Base-by-base conservation (phyloP, 106 monocot species). In the Dactylorhiza incarnata region DNA sequence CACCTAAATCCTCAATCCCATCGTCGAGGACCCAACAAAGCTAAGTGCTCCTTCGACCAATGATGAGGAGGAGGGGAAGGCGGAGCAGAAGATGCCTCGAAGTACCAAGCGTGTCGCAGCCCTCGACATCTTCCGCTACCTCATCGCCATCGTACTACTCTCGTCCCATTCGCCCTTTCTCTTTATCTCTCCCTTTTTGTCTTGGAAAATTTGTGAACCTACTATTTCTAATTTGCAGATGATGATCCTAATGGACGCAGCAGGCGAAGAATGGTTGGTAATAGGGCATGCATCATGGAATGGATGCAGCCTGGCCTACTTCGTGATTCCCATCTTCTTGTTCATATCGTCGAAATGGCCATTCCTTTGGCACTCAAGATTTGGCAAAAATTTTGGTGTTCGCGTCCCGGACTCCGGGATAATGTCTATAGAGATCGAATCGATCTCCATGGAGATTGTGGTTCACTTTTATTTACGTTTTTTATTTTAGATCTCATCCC, bases 301-400 rank as follows among this genome's bases (percentile, higher is more conserved):
- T 7, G 94, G 94, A 16, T 91, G 94, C 85, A 88, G 91, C 76
- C 86, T 94, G 23, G 94, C 91, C 9, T 91, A 94, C 55, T 94
- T 94, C 69, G 94, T 91, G 29, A 94, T 94, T 91, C 94, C 91
- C 15, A 91, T 91, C 86, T 94, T 94, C 63, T 86, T 94, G 74
- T 94, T 94, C 79, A n/a, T n/a, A 94, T 94, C 66, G 94, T 94
- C 1, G 94, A 91, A 54, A 85, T 94, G 83, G 94, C 91, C 49
- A 83, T 95, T 19, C 91, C 94, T 29, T 84, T 95, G 44, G 89
- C 94, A 11, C n/a, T n/a, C n/a, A n/a, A n/a, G n/a, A n/a, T n/a
- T n/a, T n/a, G n/a, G n/a, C n/a, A n/a, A n/a, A n/a, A n/a, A n/a
- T n/a, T n/a, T n/a, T n/a, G n/a, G n/a, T n/a, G n/a, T n/a, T n/a